Percentiles rank a stretch among this genome's conserved stretches.
phyloP scores from a whole-genome alignment of 2,329 filamentous ascomycete species.

The Colletotrichum acutatum region DNA sequence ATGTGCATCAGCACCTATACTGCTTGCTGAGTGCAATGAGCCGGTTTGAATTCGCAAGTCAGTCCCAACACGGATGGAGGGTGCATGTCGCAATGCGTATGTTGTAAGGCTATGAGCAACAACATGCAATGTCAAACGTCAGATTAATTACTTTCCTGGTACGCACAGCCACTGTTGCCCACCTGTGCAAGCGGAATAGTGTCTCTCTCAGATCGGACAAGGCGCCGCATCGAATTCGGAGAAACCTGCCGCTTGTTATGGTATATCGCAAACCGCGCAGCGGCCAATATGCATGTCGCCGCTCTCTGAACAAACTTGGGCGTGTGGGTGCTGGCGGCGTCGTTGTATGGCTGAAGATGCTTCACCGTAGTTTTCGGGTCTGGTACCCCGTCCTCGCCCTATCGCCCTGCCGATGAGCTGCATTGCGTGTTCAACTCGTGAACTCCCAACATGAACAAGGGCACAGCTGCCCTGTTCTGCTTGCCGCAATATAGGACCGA shows the following conservation, averaged over 20 bases:
- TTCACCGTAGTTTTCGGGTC: slow-evolving; percentile 20
- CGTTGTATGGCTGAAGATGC: neutral
- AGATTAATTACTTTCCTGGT: neutral
- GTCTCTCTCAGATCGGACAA: slow-evolving; percentile 6
- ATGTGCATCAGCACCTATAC: neutral
- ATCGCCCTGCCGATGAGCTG: slow-evolving; percentile 15
- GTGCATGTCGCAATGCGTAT: neutral
- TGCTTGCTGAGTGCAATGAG: neutral
- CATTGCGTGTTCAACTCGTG: neutral
- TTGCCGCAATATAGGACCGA: neutral
- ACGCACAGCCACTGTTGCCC: neutral
- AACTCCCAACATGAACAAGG: neutral
- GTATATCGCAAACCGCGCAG: slow-evolving; percentile 6
- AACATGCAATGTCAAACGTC: slow-evolving; percentile 3
- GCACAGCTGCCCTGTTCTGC: neutral
- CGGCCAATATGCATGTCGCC: neutral
- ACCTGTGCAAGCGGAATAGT: neutral
- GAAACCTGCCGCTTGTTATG: slow-evolving; percentile 5
- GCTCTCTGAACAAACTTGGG: neutral
- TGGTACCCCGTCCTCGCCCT: neutral
- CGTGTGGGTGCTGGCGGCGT: slow-evolving; percentile 2
- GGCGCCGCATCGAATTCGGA: slow-evolving; percentile 9
- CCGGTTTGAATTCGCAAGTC: slow-evolving; percentile 11
- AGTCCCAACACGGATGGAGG: slow-evolving; percentile 8
- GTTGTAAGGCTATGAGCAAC: slow-evolving; percentile 5